A percentile compares a stretch with the other conserved stretches of the same genome.
Evolutionary conservation across 495 filamentous ascomycete species (phyloP).

Genomic region (Podospora conica): DNA sequence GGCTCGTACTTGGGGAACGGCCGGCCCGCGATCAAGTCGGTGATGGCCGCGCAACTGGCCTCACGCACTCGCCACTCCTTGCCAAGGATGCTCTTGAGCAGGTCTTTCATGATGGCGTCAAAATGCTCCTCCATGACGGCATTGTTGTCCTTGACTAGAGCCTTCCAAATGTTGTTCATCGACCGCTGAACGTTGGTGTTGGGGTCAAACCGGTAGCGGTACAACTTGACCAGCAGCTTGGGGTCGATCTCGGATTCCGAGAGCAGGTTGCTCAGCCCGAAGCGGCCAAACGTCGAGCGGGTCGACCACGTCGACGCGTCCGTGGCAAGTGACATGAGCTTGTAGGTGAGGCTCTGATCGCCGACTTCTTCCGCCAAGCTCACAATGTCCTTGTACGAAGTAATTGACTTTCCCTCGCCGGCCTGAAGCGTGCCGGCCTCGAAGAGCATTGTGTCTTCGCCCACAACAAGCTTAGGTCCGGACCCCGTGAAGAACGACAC

Average conservation of each 20-base stretch:
- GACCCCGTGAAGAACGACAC: conserved; percentile 79
- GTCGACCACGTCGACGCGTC: conserved; percentile 96
- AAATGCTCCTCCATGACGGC: conserved; percentile 69
- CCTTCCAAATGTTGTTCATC: conserved; percentile 97
- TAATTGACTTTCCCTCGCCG: conserved; percentile 80
- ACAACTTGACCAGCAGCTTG: conserved; percentile 91
- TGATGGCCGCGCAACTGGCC: conserved; percentile 84
- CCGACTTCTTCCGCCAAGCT: conserved; percentile 88
- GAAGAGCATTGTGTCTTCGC: conserved; percentile 84
- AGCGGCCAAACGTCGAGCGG: conserved; percentile 87
- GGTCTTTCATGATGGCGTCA: conserved; percentile 76
- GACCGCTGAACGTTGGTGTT: conserved; percentile 85
- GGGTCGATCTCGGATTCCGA: conserved; percentile 85
- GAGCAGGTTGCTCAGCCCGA: conserved; percentile 85
- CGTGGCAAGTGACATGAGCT: conserved; percentile 92
- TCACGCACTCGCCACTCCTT: conserved; percentile 91
- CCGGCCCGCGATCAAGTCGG: conserved; percentile 72
- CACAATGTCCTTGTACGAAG: conserved; percentile 94
- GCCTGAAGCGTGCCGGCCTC: conserved; percentile 90
- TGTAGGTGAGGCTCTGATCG: conserved; percentile 88
- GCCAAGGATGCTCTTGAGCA: conserved; percentile 76
- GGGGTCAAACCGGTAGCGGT: conserved; percentile 89
- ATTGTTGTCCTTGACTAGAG: conserved; percentile 76
- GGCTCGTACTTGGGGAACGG: conserved; percentile 71
- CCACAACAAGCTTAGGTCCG: conserved; percentile 68